A percentile compares a stretch with the other conserved stretches of the same genome.
phyloP scores from a whole-genome alignment of 2,329 filamentous ascomycete species.

The Cladophialophora bantiana region DNA sequence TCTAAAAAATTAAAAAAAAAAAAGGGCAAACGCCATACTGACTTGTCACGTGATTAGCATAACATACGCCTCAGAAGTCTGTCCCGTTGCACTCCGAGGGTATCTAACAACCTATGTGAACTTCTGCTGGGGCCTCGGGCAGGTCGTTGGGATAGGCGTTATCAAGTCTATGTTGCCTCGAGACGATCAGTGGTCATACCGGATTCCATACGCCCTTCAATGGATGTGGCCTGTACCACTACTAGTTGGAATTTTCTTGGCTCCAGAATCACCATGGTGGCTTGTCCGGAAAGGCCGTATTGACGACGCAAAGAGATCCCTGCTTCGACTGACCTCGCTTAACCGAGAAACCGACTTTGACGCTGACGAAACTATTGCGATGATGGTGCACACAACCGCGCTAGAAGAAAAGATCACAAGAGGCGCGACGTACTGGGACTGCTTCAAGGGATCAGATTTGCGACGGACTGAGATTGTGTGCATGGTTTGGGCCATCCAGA shows the following conservation, averaged over 20 bases:
- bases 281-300: conserved; percentile 55
- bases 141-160: conserved; percentile 60
- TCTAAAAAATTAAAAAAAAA: background rate
- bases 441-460: conserved; percentile 79
- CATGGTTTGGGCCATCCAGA: conserved; percentile 71
- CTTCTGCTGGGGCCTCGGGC: conserved; percentile 51
- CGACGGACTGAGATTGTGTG: conserved; percentile 78
- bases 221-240: conserved; percentile 62
- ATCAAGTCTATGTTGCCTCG: conserved; percentile 57
- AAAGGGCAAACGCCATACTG: no score
- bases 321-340: conserved; percentile 55
- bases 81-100: conserved; percentile 53
- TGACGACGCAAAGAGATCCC: conserved; percentile 55
- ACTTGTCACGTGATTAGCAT: conserved; percentile 42
- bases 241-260: conserved; percentile 55
- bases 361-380: conserved; percentile 82
- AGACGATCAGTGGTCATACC: conserved; percentile 59
- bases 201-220: conserved; percentile 60
- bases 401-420: conserved; percentile 76
- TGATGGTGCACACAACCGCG: conserved; percentile 90
- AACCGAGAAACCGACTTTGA: conserved; percentile 72
- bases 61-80: conserved; percentile 58
- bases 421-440: conserved; percentile 79
- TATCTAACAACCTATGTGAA: conserved; percentile 56
- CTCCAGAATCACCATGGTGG: conserved; percentile 62